A percentile compares a stretch with the other conserved stretches of the same genome.
Conservation (phyloP, 2,329 filamentous ascomycete species). For the Nigrograna mackinnonii region DNA sequence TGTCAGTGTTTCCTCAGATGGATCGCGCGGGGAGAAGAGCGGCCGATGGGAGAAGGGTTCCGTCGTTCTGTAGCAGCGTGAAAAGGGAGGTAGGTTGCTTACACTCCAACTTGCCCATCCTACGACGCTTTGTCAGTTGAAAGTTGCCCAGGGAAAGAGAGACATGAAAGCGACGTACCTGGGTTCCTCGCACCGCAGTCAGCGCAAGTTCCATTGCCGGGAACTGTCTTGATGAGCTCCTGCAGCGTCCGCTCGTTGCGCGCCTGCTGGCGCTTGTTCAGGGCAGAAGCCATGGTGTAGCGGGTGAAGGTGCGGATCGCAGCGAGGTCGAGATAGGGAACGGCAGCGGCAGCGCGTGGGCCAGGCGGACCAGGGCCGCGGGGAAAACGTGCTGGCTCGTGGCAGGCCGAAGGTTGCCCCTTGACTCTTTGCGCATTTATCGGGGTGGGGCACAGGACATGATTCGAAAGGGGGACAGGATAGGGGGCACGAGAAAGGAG, state of each 20-base stretch:
- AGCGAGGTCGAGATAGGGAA: slow-evolving; percentile 8
- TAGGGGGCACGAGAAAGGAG: slow-evolving; percentile 13
- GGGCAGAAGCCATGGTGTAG: slow-evolving; percentile 66
- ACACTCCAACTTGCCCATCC: slow-evolving; percentile 98
- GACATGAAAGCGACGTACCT: slow-evolving; percentile 60
- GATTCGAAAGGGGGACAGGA: slow-evolving; percentile 5
- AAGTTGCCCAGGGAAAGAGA: neutral
- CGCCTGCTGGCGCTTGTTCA: slow-evolving; percentile 96
- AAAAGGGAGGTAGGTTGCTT: no score
- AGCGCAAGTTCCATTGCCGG: slow-evolving; percentile 91
- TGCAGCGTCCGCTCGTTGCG: slow-evolving; percentile 93
- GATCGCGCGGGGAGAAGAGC: neutral
- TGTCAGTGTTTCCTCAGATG: slow-evolving; percentile 13
- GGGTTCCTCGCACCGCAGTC: slow-evolving; percentile 92
- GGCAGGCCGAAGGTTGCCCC: slow-evolving; percentile 14
- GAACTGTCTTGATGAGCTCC: slow-evolving; percentile 80
- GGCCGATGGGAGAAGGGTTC: neutral
- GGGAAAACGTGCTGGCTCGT: slow-evolving; percentile 19
- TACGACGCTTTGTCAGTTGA: slow-evolving; percentile 47
- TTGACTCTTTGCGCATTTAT: slow-evolving; percentile 4
- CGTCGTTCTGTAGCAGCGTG: no score
- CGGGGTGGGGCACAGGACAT: slow-evolving; percentile 6
- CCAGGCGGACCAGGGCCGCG: slow-evolving; percentile 10
- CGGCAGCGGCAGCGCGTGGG: slow-evolving; percentile 12
- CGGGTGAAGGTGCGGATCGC: slow-evolving; percentile 18